Evolutionary conservation across 257 asterid genomes (phyloP).

Genomic region (Scutellaria galericulata): DNA sequence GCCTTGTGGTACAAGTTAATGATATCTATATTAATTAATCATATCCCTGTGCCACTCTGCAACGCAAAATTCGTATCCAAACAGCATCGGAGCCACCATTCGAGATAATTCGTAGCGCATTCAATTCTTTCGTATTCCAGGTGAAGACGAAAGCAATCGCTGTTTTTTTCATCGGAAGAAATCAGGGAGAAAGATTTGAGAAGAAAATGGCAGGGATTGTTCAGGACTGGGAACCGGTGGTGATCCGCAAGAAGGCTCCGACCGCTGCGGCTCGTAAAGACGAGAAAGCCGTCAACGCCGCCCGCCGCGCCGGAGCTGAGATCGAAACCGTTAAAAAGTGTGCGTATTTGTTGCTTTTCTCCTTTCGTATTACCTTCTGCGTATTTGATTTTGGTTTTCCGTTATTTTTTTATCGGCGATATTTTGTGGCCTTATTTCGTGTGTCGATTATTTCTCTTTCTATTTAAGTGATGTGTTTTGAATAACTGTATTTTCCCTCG

Average conservation of each 20-base stretch:
- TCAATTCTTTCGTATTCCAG: neutral
- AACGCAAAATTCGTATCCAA: conserved; percentile 1
- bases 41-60: neutral
- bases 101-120: neutral
- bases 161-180: neutral
- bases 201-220: conserved; percentile 55
- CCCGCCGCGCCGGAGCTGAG: conserved; percentile 95
- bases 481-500: neutral
- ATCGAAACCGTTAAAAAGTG: conserved; percentile 85
- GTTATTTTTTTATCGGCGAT: neutral
- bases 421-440: neutral
- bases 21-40: neutral
- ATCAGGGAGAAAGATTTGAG: conserved; percentile 33
- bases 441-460: neutral
- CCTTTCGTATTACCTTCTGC: neutral
- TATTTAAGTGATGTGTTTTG: neutral
- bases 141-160: neutral
- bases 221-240: conserved; percentile 98
- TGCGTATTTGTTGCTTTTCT: conserved; percentile 22
- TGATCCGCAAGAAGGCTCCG: conserved; percentile 86
- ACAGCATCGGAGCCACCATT: neutral
- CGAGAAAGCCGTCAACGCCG: conserved; percentile 96
- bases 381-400: neutral
- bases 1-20: conserved; percentile 12
- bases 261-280: conserved; percentile 95